Evolutionary conservation across 768 basidiomycete genomes (phyloP).

Genomic region (Trametes coccinea): DNA sequence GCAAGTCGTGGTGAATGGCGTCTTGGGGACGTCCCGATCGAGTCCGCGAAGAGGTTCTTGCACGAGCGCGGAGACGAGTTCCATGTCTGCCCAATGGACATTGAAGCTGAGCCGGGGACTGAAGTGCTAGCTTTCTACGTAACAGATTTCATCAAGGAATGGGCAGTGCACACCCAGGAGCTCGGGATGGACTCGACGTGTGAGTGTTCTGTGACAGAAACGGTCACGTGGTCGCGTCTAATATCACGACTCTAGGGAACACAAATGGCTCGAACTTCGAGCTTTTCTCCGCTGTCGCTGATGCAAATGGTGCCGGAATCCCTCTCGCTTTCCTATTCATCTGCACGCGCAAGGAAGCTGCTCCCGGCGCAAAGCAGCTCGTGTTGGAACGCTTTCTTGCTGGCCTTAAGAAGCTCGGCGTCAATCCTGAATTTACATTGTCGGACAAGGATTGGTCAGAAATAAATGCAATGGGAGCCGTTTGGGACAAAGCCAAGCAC

Average conservation of each 20-base stretch:
- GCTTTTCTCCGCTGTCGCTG: conserved; percentile 35
- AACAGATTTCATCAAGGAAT: conserved; percentile 7
- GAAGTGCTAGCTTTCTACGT: conserved; percentile 14
- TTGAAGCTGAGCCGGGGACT: conserved; percentile 10
- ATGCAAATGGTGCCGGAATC: conserved; percentile 35
- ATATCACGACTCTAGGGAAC: conserved; percentile 27
- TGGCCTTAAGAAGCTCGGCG: conserved; percentile 28
- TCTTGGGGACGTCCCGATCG: neutral
- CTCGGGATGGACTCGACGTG: conserved; percentile 23
- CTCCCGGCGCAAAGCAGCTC: conserved; percentile 30
- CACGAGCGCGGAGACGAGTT: neutral
- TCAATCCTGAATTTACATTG: conserved; percentile 29
- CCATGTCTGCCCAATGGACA: neutral
- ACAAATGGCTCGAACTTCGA: conserved; percentile 37
- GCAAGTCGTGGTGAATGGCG: neutral
- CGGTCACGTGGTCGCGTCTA: too few relatives aligned
- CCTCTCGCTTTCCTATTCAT: conserved; percentile 35
- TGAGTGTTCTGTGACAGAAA: neutral
- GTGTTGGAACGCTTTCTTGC: conserved; percentile 30
- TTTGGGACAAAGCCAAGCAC: conserved; percentile 37
- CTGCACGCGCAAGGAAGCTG: conserved; percentile 17
- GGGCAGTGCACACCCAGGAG: conserved; percentile 14
- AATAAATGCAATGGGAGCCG: conserved; percentile 34
- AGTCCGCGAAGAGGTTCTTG: neutral
- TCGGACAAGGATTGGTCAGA: conserved; percentile 38